Evolutionary conservation across 257 asterid species (phyloP), one percentile per base, ranked within the genome.

Genomic region (Cruciata laevipes): DNA sequence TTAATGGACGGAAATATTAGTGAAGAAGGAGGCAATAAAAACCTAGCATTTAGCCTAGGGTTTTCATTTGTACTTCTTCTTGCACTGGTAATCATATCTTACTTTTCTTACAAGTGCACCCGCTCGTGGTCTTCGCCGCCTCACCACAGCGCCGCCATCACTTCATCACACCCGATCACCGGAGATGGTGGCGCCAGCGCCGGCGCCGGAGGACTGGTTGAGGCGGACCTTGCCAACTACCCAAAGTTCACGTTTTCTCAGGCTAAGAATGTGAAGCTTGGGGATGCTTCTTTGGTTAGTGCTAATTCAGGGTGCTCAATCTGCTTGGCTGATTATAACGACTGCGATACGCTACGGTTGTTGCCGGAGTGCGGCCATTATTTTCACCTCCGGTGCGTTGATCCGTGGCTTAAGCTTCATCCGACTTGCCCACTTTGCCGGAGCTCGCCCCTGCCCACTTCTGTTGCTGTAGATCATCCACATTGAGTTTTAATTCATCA

Each of bases 341-440:
- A 86, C 21, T 30, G 44, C 16, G 96, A 88, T 12, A 60, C 72
- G 66, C 72, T 88, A 4, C 71, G 95, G 65, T 37, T 84, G 71
- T 47, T 86, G 74, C 89, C 86, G 21, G 80, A 84, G 35, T 88
- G 93, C 66, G 81, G 84, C 9, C 89, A 88, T 65, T 23, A 81
- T 18, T 88, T 86, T 56, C 96, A 88, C 70, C 73, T 74, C 71
- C 80, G 53, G 61, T 86, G 96, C 69, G 56, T 86, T 31, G 96
- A 88, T 68, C 81, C 77, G n/a, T 88, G 96, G 94, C 80, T 86
- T 1, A 79, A 75, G 72, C 68, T 71, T 6, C 79, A 79, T 21
- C 75, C 86, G 1, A 73, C 85, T 16, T 88, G 94, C 20, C 96
- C 96, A 24, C 69, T 86, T 58, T 88, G 96, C 56, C 74, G 91